These are phyloP conservation scores for Pseudocercospora pini-densiflorae DNA, from an alignment of 2,329 filamentous ascomycete genomes.

Conservation along the genomic window DNA sequence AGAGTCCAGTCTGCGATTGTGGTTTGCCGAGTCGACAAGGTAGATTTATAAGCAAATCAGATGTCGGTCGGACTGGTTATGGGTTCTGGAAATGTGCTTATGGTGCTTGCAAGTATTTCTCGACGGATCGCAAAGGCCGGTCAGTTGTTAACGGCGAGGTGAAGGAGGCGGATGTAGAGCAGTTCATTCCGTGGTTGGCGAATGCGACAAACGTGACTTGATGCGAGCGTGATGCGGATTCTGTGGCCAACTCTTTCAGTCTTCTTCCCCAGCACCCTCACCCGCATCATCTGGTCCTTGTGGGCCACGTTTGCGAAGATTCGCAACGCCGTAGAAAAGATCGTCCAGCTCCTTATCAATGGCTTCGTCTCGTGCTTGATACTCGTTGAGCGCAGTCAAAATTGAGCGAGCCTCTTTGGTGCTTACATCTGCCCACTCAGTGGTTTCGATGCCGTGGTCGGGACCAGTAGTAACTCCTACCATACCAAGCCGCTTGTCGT, in stretches of 20 bases:
- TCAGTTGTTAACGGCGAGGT: constrained; percentile 27
- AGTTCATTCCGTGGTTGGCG: constrained; percentile 29
- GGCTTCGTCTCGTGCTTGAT: constrained; percentile 26
- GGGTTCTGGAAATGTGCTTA: constrained; percentile 29
- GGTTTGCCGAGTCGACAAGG: constrained; percentile 24
- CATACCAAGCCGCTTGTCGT: constrained; percentile 7
- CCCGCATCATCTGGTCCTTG: constrained; percentile 12
- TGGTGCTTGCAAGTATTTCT: constrained; percentile 26
- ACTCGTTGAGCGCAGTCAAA: constrained; percentile 24
- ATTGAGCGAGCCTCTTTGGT: constrained; percentile 1
- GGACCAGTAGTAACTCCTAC: neutral
- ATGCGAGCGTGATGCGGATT: neutral
- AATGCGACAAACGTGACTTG: constrained; percentile 15
- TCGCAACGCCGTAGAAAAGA: constrained; percentile 53
- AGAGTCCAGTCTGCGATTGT: constrained; percentile 28
- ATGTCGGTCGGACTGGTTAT: constrained; percentile 17
- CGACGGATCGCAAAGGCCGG: constrained; percentile 27
- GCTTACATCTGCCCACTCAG: neutral
- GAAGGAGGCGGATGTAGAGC: constrained; percentile 22
- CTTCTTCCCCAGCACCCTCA: constrained; percentile 10
- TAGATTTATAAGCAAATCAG: neutral
- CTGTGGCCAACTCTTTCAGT: neutral
- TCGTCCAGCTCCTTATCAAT: constrained; percentile 48
- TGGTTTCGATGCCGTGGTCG: neutral
- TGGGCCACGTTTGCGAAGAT: constrained; percentile 53